A percentile compares a stretch with the other conserved stretches of the same genome.
Conservation (phyloP, 78 protist species). For the Dictyostelium intermedium region DNA sequence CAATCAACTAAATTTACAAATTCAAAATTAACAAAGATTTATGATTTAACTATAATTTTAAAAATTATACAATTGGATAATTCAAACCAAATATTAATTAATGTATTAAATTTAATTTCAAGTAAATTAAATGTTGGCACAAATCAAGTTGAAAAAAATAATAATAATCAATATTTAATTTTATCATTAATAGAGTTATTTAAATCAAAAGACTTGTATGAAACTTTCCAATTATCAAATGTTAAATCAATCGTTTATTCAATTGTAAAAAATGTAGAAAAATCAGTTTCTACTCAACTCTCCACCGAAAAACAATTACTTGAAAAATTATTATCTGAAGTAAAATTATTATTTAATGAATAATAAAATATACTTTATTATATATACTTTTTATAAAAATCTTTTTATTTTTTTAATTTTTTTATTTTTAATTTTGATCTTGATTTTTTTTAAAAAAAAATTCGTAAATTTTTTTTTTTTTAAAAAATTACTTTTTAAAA, state of each 20-base stretch:
- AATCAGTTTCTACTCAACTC: neutral
- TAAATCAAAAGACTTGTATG: neutral
- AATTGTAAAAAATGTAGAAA: neutral
- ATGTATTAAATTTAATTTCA: neutral
- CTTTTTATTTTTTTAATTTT: no score
- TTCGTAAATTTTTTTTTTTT: no score
- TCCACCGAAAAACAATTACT: neutral
- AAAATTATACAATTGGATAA: neutral
- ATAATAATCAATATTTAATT: neutral
- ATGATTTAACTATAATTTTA: neutral
- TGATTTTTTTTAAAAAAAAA: no score
- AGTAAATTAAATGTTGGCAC: neutral
- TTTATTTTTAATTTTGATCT: no score
- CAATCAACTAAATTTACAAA: neutral
- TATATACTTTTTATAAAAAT: no score
- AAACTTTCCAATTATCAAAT: neutral
- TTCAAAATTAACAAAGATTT: neutral
- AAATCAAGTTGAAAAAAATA: neutral
- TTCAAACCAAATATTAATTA: neutral
- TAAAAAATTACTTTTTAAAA: no score
- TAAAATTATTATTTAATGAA: conserved; percentile 20
- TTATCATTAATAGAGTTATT: neutral
- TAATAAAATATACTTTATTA: neutral
- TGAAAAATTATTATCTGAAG: conserved; percentile 11
- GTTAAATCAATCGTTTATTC: neutral